These are phyloP conservation scores for Entomophthora muscae DNA, from an alignment of 371 early-diverging fungal species.

Conservation along the genomic window DNA sequence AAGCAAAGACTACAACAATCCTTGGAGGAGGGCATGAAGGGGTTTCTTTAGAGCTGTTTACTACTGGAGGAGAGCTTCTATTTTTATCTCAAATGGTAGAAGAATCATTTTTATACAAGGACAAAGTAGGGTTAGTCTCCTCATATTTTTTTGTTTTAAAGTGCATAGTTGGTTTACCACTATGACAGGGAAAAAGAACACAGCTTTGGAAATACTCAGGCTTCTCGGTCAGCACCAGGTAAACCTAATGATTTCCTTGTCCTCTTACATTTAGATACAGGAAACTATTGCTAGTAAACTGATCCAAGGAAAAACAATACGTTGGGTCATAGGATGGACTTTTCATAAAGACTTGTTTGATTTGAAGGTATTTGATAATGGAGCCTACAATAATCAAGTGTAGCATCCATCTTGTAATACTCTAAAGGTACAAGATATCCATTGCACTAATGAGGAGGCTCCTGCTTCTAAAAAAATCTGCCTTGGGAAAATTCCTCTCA, in stretches of 20 bases:
- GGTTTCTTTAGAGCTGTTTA: background rate
- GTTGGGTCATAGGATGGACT: background rate
- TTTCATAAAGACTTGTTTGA: conserved; percentile 4
- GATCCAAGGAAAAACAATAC: background rate
- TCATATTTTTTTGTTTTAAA: background rate
- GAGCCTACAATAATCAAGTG: background rate
- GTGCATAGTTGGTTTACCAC: background rate
- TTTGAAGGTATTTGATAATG: background rate
- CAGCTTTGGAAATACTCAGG: background rate
- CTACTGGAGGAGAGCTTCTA: background rate
- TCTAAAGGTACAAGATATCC: background rate
- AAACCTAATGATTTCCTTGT: background rate
- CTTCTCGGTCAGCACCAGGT: background rate
- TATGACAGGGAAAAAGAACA: background rate
- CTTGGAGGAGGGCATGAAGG: background rate
- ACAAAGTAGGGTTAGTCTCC: background rate
- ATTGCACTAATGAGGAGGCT: background rate
- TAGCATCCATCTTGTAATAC: background rate
- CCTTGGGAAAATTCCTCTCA: background rate
- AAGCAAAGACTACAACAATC: background rate
- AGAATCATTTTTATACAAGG: conserved; percentile 1
- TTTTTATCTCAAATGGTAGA: background rate
- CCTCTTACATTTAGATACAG: background rate
- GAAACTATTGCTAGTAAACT: background rate
- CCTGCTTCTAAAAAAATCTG: background rate